Conservation (phyloP, 2,329 filamentous ascomycete species). For the Colletotrichum abscissum region DNA sequence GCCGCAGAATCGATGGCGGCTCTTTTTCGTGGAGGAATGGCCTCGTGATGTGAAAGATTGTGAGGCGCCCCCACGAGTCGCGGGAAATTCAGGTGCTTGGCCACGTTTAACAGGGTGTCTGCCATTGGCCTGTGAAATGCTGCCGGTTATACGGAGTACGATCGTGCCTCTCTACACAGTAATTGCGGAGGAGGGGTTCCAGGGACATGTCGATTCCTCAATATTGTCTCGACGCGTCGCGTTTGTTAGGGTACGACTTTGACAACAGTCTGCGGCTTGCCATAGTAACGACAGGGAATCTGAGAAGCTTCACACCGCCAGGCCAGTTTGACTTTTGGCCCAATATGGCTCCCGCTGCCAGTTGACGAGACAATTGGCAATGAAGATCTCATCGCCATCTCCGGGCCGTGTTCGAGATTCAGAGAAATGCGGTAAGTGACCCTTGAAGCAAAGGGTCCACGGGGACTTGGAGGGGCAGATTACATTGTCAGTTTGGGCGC, state of each 20-base stretch:
- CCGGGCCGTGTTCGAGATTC: constrained; percentile 4
- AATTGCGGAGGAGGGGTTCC: constrained; percentile 11
- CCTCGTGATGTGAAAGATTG: constrained; percentile 30
- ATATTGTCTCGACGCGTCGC: constrained; percentile 26
- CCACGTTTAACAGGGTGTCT: background rate
- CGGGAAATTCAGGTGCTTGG: constrained; percentile 8
- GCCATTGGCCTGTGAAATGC: background rate
- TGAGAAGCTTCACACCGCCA: background rate
- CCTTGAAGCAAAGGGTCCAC: constrained; percentile 14
- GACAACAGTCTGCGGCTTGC: background rate
- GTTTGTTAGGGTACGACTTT: constrained; percentile 14
- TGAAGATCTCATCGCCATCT: constrained; percentile 28
- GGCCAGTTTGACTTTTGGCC: constrained; percentile 1
- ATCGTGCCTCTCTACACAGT: too few relatives aligned
- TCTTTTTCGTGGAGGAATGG: constrained; percentile 33
- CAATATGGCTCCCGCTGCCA: constrained; percentile 6
- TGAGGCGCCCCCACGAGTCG: constrained; percentile 11
- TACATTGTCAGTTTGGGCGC: constrained; percentile 23
- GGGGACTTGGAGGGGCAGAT: constrained; percentile 30
- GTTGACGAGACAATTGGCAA: constrained; percentile 11
- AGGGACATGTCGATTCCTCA: background rate
- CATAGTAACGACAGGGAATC: background rate
- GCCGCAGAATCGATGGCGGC: constrained; percentile 23
- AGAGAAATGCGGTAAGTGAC: constrained; percentile 15
- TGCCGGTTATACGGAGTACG: background rate